Evolutionary conservation across 768 basidiomycete genomes (phyloP).

Genomic region (button mushroom (Agaricus bisporus)): DNA sequence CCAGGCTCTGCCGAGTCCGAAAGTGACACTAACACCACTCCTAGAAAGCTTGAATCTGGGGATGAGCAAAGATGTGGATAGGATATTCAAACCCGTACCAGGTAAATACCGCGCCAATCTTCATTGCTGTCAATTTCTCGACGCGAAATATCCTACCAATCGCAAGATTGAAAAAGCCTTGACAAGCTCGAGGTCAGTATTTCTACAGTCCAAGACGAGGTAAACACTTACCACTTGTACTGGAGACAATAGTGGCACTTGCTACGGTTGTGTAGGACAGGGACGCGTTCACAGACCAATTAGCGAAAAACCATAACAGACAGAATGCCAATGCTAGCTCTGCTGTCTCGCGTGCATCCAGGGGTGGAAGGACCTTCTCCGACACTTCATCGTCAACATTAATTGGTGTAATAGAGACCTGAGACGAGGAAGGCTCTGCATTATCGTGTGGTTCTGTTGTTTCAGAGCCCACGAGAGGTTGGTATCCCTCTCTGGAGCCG

Average conservation of each 20-base stretch:
- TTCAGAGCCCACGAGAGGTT: conserved; percentile 16
- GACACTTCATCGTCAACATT: not conserved
- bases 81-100: conserved; percentile 43
- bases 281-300: conserved; percentile 84
- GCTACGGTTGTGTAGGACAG: conserved; percentile 90
- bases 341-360: conserved; percentile 58
- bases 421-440: not conserved
- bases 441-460: not conserved
- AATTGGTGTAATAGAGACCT: not conserved
- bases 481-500: conserved; percentile 15
- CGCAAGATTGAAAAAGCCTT: conserved; percentile 94
- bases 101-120: conserved; percentile 69
- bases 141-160: conserved; percentile 80
- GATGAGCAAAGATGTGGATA: not conserved
- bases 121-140: conserved; percentile 67
- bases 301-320: conserved; percentile 90
- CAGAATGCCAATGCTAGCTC: conserved; percentile 76
- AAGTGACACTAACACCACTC: conserved; percentile 83
- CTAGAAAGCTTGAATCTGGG: conserved; percentile 37
- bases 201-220: not conserved
- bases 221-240: conserved; percentile 70
- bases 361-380: conserved; percentile 17
- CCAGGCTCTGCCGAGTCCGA: conserved; percentile 54
- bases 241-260: conserved; percentile 83
- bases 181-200: not conserved